Evolutionary conservation across 1,284 basidiomycete genomes (phyloP).

Genomic region (Trichosporon ovoides): DNA sequence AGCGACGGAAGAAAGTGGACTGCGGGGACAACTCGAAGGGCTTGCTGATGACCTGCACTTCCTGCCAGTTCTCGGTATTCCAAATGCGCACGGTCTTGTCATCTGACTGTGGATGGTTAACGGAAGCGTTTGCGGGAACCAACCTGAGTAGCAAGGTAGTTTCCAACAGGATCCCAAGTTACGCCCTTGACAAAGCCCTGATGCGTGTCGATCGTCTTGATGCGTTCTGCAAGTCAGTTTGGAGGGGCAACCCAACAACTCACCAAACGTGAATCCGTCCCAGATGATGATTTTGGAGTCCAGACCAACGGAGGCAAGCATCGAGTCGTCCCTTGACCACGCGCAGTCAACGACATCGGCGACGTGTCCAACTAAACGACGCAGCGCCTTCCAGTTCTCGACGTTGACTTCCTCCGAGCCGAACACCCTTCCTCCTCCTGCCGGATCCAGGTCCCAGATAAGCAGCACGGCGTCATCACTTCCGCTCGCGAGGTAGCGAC

Average conservation of each 20-base stretch:
- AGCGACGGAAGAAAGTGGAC: conserved; percentile 86
- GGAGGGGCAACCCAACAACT: conserved; percentile 21
- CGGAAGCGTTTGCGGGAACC: conserved; percentile 4
- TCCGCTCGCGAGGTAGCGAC: conserved; percentile 88
- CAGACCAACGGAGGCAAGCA: conserved; percentile 87
- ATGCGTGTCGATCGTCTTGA: conserved; percentile 79
- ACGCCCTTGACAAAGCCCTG: conserved; percentile 98
- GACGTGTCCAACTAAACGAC: conserved; percentile 85
- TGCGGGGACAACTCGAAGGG: conserved; percentile 92
- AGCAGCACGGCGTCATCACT: conserved; percentile 93
- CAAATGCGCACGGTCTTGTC: conserved; percentile 95
- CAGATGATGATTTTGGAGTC: conserved; percentile 89
- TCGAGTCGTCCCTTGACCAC: conserved; percentile 87
- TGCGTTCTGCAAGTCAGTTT: conserved; percentile 58
- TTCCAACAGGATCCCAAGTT: conserved; percentile 95
- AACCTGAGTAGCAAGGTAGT: conserved; percentile 81
- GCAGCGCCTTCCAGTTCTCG: conserved; percentile 95
- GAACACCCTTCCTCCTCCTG: conserved; percentile 77
- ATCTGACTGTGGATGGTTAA: conserved; percentile 62
- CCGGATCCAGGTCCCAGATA: conserved; percentile 93
- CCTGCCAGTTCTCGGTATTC: conserved; percentile 85
- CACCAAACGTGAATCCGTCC: conserved; percentile 79
- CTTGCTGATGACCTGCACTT: conserved; percentile 76
- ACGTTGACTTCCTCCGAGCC: conserved; percentile 89
- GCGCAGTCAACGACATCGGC: conserved; percentile 96